These are phyloP conservation scores for Tolypocladium album DNA, from an alignment of 2,329 filamentous ascomycete species.

Conservation along the genomic window DNA sequence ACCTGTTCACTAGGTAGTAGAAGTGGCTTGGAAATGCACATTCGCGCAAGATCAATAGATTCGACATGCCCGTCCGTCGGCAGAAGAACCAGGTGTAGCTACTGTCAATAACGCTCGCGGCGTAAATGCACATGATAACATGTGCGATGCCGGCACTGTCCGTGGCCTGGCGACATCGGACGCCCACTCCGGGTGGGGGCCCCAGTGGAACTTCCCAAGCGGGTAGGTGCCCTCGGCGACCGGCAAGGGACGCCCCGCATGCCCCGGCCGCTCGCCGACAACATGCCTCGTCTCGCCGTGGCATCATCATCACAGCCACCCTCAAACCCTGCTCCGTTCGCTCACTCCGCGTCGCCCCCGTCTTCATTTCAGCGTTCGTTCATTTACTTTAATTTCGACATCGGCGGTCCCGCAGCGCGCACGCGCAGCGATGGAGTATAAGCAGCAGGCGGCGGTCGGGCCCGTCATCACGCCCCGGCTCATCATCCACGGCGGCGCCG, in stretches of 20 bases:
- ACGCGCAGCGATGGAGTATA: slow-evolving; percentile 28
- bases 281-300: neutral
- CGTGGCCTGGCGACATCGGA: neutral
- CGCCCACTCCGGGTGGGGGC: neutral
- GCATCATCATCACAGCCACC: neutral
- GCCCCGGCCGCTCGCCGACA: neutral
- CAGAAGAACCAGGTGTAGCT: no score
- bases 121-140: no score
- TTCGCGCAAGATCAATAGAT: no score
- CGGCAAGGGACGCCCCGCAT: neutral
- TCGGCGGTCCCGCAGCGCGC: neutral
- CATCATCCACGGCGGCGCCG: slow-evolving; percentile 65
- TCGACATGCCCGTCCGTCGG: no score
- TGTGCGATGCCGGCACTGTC: no score
- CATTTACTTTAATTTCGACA: no score
- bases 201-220: neutral
- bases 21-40: no score
- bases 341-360: neutral
- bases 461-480: slow-evolving; percentile 40
- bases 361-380: neutral
- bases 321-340: neutral
- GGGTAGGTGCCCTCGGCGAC: neutral
- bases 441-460: slow-evolving; percentile 9
- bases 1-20: no score
- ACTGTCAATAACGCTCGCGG: no score